Evolutionary conservation across 371 early-diverging fungal species (phyloP).

Genomic region (Furculomyces boomerangus): DNA sequence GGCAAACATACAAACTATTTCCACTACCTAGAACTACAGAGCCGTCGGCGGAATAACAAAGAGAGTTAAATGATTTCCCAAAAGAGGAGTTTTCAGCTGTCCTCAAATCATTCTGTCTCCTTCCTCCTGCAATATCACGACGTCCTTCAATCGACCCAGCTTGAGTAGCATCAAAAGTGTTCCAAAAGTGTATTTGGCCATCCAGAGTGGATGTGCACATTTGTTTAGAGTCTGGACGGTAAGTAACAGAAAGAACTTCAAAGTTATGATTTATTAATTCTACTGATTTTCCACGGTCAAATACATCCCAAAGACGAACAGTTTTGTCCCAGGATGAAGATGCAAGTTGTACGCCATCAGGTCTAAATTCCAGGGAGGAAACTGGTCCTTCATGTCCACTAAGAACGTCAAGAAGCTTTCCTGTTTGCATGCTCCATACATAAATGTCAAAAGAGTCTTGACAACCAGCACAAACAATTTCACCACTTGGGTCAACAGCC

Average conservation of each 20-base stretch:
- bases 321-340: slow-evolving; percentile 92
- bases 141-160: slow-evolving; percentile 72
- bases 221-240: slow-evolving; percentile 77
- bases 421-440: slow-evolving; percentile 96
- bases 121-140: slow-evolving; percentile 80
- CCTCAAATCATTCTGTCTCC: slow-evolving; percentile 48
- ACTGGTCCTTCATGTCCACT: slow-evolving; percentile 90
- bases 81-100: slow-evolving; percentile 70
- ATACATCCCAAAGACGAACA: slow-evolving; percentile 86
- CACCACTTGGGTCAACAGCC: slow-evolving; percentile 91
- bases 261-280: slow-evolving; percentile 63
- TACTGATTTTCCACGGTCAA: slow-evolving; percentile 59
- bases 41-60: slow-evolving; percentile 92
- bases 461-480: slow-evolving; percentile 91
- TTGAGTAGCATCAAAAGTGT: slow-evolving; percentile 44
- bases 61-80: slow-evolving; percentile 74
- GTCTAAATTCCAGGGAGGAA: slow-evolving; percentile 66
- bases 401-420: slow-evolving; percentile 83
- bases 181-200: slow-evolving; percentile 88
- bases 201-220: slow-evolving; percentile 76
- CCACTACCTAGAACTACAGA: slow-evolving; percentile 80
- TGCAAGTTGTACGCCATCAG: slow-evolving; percentile 47
- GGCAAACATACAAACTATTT: slow-evolving; percentile 82
- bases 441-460: slow-evolving; percentile 89
- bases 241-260: slow-evolving; percentile 80